Percentiles rank a stretch among this genome's conserved stretches.
Conservation (phyloP, 257 asterid genomes). For the Thymus quinquecostatus region DNA sequence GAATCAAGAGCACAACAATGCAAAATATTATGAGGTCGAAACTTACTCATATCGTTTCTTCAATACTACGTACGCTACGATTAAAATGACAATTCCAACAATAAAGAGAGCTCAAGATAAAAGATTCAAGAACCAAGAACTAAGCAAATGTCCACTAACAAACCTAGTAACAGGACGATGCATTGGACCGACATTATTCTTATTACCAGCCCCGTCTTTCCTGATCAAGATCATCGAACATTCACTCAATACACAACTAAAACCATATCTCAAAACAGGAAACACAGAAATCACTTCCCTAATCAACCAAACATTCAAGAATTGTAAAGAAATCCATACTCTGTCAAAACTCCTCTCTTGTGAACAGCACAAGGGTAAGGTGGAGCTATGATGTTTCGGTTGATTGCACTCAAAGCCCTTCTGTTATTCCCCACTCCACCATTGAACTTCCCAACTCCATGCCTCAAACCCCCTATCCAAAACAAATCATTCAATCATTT, state of each 20-base stretch:
- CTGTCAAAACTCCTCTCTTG: slow-evolving; percentile 61
- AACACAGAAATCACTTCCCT: neutral
- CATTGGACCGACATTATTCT: slow-evolving; percentile 47
- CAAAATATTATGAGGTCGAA: neutral
- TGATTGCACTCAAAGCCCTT: slow-evolving; percentile 76
- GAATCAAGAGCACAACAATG: slow-evolving; percentile 20
- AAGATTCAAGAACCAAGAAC: slow-evolving; percentile 6
- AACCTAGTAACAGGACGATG: slow-evolving; percentile 88
- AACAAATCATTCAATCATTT: neutral
- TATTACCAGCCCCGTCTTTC: slow-evolving; percentile 43
- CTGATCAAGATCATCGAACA: slow-evolving; percentile 46
- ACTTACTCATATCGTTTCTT: neutral
- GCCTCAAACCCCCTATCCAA: slow-evolving; percentile 47
- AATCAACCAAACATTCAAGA: neutral
- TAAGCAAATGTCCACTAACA: slow-evolving; percentile 15
- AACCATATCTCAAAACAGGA: neutral
- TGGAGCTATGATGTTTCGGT: slow-evolving; percentile 60
- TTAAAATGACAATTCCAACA: neutral
- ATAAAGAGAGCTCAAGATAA: neutral
- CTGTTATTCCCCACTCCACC: slow-evolving; percentile 47
- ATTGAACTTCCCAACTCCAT: slow-evolving; percentile 35
- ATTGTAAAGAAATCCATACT: slow-evolving; percentile 47
- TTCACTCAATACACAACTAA: neutral
- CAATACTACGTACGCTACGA: neutral
- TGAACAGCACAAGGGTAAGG: slow-evolving; percentile 60